Percentiles rank a stretch among this genome's conserved stretches.
Evolutionary conservation across 169 alveolate genomes (phyloP).

Genomic region (Eimeria praecox): DNA sequence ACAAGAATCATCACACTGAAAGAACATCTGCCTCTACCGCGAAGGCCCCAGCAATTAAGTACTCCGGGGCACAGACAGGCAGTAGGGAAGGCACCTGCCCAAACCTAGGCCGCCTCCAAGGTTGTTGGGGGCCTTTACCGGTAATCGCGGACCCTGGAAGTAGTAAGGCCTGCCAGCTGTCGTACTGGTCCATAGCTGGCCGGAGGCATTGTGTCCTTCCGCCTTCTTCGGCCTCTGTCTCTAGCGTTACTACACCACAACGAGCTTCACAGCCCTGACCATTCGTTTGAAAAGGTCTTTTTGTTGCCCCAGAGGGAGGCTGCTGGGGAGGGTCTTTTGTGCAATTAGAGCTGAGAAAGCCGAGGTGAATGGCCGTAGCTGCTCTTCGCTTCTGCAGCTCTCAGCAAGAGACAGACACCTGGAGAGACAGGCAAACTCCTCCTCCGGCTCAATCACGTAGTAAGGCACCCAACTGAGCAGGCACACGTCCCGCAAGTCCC

Average conservation of each 20-base stretch:
- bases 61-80: neutral
- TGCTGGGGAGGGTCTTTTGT: slow-evolving; percentile 48
- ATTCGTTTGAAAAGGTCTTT: slow-evolving; percentile 5
- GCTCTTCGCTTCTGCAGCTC: slow-evolving; percentile 12
- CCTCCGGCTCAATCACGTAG: neutral
- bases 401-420: slow-evolving; percentile 24
- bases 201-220: neutral
- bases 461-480: slow-evolving; percentile 46
- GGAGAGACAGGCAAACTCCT: slow-evolving; percentile 35
- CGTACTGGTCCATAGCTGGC: neutral
- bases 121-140: neutral
- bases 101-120: neutral
- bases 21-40: neutral
- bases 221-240: neutral
- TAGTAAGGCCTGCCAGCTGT: neutral
- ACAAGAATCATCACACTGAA: neutral
- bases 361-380: slow-evolving; percentile 21
- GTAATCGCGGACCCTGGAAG: too few species aligned
- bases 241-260: neutral
- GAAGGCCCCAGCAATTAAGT: neutral
- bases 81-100: neutral
- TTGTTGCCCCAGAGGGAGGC: slow-evolving; percentile 71
- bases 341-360: slow-evolving; percentile 30
- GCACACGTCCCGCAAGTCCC: slow-evolving; percentile 71
- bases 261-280: slow-evolving; percentile 17